A percentile compares a stretch with the other conserved stretches of the same genome.
Conservation (phyloP, 2,329 filamentous ascomycete genomes). For the Penicillium sclerotiorum region DNA sequence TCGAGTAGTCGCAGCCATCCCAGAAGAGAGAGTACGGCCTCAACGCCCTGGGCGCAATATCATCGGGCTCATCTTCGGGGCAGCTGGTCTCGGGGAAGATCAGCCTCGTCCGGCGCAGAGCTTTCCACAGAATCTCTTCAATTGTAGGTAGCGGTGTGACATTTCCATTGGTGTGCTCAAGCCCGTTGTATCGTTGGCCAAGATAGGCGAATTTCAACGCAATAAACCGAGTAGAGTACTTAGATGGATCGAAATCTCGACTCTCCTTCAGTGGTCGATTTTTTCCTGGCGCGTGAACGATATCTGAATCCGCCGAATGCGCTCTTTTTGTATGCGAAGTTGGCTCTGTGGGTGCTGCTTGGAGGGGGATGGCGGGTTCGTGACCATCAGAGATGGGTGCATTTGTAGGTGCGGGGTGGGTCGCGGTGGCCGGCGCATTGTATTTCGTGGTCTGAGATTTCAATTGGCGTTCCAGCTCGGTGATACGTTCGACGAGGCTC, state of each 20-base stretch:
- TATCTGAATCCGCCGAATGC: slow-evolving; percentile 24
- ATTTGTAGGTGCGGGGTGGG: neutral
- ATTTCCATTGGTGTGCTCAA: slow-evolving; percentile 79
- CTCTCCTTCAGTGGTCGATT: slow-evolving; percentile 44
- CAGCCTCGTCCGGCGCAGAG: slow-evolving; percentile 76
- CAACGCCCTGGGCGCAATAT: slow-evolving; percentile 46
- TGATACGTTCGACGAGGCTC: slow-evolving; percentile 69
- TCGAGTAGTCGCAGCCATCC: slow-evolving; percentile 85
- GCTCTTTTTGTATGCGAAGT: slow-evolving; percentile 19
- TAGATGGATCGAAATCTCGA: slow-evolving; percentile 71
- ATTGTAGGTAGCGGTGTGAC: slow-evolving; percentile 73
- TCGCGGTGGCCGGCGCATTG: slow-evolving; percentile 5
- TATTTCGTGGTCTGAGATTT: slow-evolving; percentile 51
- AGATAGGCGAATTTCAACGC: slow-evolving; percentile 94
- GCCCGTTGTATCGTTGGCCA: slow-evolving; percentile 88
- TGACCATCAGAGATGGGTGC: slow-evolving; percentile 19
- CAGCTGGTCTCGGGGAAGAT: slow-evolving; percentile 68
- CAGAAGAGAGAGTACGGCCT: slow-evolving; percentile 64
- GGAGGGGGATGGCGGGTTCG: slow-evolving; percentile 23
- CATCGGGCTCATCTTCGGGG: slow-evolving; percentile 39
- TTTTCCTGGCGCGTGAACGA: slow-evolving; percentile 24
- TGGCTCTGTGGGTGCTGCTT: slow-evolving; percentile 2
- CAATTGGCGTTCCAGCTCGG: slow-evolving; percentile 67
- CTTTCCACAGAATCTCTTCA: slow-evolving; percentile 93
- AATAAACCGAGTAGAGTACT: slow-evolving; percentile 80